Evolutionary conservation across 805 yeast genomes (phyloP).

Genomic region (Ogataea wickerhamii): DNA sequence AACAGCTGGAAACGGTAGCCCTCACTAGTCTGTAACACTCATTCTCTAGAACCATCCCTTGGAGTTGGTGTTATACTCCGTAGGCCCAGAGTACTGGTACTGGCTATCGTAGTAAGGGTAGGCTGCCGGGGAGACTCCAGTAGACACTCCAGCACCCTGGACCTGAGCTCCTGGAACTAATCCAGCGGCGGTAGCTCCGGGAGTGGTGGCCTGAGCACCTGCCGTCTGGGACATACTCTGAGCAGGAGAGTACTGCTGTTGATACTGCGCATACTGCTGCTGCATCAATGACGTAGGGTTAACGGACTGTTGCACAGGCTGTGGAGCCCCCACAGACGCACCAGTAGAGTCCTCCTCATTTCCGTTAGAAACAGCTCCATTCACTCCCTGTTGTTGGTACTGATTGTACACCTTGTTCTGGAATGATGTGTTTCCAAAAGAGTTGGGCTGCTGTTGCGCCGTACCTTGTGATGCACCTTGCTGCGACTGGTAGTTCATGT

Average conservation of each 20-base stretch:
- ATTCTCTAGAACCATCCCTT: slow-evolving; percentile 25
- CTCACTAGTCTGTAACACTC: no score
- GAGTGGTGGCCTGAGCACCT: slow-evolving; percentile 12
- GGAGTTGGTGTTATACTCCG: slow-evolving; percentile 20
- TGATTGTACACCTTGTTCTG: slow-evolving; percentile 29
- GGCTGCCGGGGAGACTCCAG: slow-evolving; percentile 14
- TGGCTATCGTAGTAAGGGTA: slow-evolving; percentile 26
- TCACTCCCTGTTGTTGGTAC: slow-evolving; percentile 21
- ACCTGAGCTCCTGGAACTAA: slow-evolving; percentile 1
- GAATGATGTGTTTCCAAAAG: slow-evolving; percentile 21
- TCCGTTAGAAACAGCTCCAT: slow-evolving; percentile 12
- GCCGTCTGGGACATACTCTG: slow-evolving; percentile 10
- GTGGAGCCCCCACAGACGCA: slow-evolving; percentile 11
- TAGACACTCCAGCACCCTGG: slow-evolving; percentile 8
- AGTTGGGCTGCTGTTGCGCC: slow-evolving; percentile 22
- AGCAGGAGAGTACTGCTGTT: slow-evolving; percentile 14
- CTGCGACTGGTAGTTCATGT: slow-evolving; percentile 26
- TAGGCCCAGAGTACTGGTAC: slow-evolving; percentile 21
- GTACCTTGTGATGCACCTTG: slow-evolving; percentile 22
- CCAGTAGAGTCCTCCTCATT: slow-evolving; percentile 13
- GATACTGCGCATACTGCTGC: slow-evolving; percentile 25
- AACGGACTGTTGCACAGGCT: slow-evolving; percentile 18
- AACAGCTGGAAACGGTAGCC: no score
- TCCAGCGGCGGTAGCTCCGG: slow-evolving; percentile 17
- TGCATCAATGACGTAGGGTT: slow-evolving; percentile 24